These are phyloP conservation scores for Mycena citricolor DNA, from an alignment of 1,284 basidiomycete genomes.

Conservation along the genomic window DNA sequence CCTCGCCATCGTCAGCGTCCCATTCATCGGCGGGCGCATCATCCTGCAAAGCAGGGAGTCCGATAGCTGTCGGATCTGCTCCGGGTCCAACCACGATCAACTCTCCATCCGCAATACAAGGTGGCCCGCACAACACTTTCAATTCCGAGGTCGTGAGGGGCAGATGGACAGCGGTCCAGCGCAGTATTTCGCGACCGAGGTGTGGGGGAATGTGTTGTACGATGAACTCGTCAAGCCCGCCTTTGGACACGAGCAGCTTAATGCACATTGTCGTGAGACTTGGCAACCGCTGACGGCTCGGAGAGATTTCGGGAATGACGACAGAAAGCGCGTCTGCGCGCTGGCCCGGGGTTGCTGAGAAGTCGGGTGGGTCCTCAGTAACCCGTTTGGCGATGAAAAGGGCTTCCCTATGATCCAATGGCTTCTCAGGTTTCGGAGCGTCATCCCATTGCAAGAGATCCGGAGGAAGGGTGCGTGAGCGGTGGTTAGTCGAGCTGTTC, in stretches of 20 bases:
- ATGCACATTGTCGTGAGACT: constrained; percentile 51
- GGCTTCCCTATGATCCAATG: constrained; percentile 11
- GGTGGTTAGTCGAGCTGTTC: constrained; percentile 27
- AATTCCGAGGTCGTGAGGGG: constrained; percentile 53
- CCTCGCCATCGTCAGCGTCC: constrained; percentile 31
- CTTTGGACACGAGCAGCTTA: constrained; percentile 20
- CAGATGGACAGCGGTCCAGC: constrained; percentile 52
- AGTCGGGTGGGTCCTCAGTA: constrained; percentile 6
- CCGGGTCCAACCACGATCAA: constrained; percentile 59
- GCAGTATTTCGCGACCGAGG: constrained; percentile 54
- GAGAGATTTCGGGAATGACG: constrained; percentile 39
- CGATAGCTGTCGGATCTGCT: too few relatives aligned
- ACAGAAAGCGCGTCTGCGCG: constrained; percentile 53
- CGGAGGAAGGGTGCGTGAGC: constrained; percentile 42
- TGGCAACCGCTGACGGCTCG: constrained; percentile 35
- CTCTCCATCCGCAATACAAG: constrained; percentile 59
- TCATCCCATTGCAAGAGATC: constrained; percentile 35
- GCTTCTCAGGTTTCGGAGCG: constrained; percentile 6
- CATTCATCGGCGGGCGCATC: constrained; percentile 20
- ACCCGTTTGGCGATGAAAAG: constrained; percentile 23
- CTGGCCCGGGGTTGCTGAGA: constrained; percentile 39
- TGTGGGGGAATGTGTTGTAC: constrained; percentile 54
- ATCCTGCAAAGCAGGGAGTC: too few relatives aligned
- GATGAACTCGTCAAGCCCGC: constrained; percentile 42
- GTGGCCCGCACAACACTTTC: constrained; percentile 44